Percentiles rank a stretch among this genome's conserved stretches.
These are phyloP conservation scores for Penicillium freii DNA, from an alignment of 2,329 filamentous ascomycete species.

Conservation along the genomic window DNA sequence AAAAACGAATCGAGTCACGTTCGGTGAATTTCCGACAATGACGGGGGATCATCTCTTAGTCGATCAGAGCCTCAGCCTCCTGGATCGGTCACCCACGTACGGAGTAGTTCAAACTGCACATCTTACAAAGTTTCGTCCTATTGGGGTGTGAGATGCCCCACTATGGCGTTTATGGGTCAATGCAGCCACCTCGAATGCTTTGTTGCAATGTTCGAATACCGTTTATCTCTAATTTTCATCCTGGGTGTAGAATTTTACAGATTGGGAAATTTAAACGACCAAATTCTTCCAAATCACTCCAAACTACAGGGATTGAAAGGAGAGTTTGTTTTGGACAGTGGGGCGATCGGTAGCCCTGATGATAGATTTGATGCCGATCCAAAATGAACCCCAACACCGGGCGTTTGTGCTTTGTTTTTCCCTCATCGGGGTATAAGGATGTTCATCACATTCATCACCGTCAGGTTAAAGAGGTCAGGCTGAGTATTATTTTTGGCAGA, in stretches of 20 bases:
- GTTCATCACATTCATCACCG: not conserved
- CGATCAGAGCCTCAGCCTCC: constrained; percentile 11
- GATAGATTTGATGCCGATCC: constrained; percentile 4
- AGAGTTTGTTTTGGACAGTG: not conserved
- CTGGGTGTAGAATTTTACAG: not conserved
- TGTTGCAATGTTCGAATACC: not conserved
- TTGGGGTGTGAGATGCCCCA: not conserved
- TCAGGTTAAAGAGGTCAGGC: not conserved
- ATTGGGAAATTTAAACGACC: not conserved
- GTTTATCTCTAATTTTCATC: not conserved
- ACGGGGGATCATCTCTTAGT: not conserved
- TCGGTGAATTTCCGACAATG: not conserved
- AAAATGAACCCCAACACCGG: not conserved
- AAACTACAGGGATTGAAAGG: not conserved
- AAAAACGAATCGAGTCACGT: not conserved
- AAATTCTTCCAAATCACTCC: not conserved
- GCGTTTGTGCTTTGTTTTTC: not conserved
- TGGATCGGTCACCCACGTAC: not conserved
- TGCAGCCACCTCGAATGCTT: not conserved
- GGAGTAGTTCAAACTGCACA: not conserved
- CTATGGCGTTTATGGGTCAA: not conserved
- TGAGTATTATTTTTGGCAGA: constrained; percentile 8
- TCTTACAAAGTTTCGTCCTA: not conserved
- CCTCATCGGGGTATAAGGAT: not conserved
- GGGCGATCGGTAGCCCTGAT: constrained; percentile 1